Conservation (phyloP, 208 protist genomes). For the Leishmania tropica region DNA sequence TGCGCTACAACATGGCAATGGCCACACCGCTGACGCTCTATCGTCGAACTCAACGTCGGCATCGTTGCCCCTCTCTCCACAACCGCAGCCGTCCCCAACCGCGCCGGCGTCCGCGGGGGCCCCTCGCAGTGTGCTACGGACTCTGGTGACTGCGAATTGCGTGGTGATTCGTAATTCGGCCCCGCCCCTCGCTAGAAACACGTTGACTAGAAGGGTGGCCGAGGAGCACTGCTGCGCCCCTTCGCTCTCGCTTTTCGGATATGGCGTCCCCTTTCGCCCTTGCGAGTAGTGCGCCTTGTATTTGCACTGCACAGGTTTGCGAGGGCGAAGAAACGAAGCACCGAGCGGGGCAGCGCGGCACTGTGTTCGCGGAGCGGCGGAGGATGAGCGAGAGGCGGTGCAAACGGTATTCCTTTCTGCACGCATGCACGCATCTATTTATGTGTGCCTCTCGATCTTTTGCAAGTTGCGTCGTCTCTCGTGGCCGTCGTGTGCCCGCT, state of each 20-base stretch:
- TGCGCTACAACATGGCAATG: background rate
- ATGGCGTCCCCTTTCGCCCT: background rate
- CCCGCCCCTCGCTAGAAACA: background rate
- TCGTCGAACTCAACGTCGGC: background rate
- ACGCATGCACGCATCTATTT: background rate
- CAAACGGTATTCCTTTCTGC: background rate
- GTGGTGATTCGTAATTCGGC: background rate
- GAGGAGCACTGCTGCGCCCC: background rate
- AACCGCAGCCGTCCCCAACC: background rate
- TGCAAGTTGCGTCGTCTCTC: background rate
- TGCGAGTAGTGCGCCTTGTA: background rate
- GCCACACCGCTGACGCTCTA: background rate
- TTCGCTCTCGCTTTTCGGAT: background rate
- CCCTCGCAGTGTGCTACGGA: background rate
- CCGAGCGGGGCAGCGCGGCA: background rate
- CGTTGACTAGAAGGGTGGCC: background rate
- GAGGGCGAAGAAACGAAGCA: background rate
- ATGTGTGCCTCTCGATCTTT: background rate
- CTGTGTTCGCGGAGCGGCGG: background rate
- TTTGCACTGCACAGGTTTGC: background rate
- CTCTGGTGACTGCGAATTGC: constrained; percentile 7
- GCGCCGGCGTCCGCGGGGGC: background rate
- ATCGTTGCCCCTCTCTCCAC: background rate
- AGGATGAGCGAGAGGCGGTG: background rate
- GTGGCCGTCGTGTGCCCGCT: background rate